Percentiles rank a stretch among this genome's conserved stretches.
These are phyloP conservation scores for Jacaranda mimosifolia DNA, from an alignment of 257 asterid species.

Conservation along the genomic window DNA sequence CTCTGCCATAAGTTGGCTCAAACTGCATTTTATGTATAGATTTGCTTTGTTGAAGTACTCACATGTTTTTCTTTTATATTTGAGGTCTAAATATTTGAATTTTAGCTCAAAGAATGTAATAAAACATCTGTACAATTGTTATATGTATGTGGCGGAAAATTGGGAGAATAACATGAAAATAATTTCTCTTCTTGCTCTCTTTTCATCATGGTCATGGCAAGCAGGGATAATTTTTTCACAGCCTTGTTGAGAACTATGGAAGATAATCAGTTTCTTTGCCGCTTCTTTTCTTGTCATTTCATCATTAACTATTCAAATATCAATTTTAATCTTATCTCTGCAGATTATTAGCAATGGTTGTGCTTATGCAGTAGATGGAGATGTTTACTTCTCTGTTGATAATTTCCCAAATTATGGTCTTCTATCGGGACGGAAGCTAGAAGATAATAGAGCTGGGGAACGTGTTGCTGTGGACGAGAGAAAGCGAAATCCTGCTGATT, in stretches of 20 bases:
- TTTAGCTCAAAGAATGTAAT: slow-evolving; percentile 26
- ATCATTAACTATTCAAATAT: neutral
- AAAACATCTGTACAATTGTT: neutral
- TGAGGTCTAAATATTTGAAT: slow-evolving; percentile 4
- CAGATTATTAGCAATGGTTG: slow-evolving; percentile 72
- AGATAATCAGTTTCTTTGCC: neutral
- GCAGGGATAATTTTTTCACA: neutral
- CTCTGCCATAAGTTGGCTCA: neutral
- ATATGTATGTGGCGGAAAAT: slow-evolving; percentile 10
- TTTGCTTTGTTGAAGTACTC: neutral
- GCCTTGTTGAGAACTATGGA: slow-evolving; percentile 9
- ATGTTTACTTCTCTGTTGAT: slow-evolving; percentile 81
- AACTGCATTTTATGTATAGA: neutral
- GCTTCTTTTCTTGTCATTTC: neutral
- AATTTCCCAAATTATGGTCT: slow-evolving; percentile 72
- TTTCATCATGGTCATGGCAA: neutral
- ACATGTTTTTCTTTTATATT: neutral
- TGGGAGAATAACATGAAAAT: neutral
- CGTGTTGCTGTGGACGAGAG: slow-evolving; percentile 77
- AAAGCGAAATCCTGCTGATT: slow-evolving; percentile 83
- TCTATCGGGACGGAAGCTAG: slow-evolving; percentile 79
- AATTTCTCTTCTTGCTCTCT: neutral
- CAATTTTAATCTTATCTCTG: slow-evolving; percentile 16
- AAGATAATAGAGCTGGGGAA: slow-evolving; percentile 77
- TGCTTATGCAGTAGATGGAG: slow-evolving; percentile 77